These are phyloP conservation scores for Lepidium sativum DNA, from an alignment of 345 rosid genomes.

Conservation along the genomic window DNA sequence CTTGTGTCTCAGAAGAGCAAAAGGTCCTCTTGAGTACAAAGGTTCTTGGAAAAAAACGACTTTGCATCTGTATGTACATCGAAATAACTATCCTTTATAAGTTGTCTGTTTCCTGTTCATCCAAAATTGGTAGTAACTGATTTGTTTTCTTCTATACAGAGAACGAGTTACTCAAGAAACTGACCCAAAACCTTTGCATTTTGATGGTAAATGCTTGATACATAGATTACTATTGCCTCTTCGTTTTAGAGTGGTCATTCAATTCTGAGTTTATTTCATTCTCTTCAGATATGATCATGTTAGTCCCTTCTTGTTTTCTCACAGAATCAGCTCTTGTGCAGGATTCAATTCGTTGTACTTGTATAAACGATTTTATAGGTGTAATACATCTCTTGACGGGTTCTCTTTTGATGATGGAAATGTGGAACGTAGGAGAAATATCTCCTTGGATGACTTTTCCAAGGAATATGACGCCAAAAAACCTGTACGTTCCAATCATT, in stretches of 20 bases:
- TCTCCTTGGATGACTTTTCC: slow-evolving; percentile 53
- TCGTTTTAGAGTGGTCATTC: neutral
- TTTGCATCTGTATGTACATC: slow-evolving; percentile 44
- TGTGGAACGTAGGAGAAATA: slow-evolving; percentile 54
- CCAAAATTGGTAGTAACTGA: neutral
- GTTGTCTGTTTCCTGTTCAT: neutral
- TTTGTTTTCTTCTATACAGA: slow-evolving; percentile 31
- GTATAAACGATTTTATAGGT: slow-evolving; percentile 80
- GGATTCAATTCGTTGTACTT: slow-evolving; percentile 79
- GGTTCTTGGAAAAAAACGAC: slow-evolving; percentile 90
- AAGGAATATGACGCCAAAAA: slow-evolving; percentile 50
- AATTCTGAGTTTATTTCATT: neutral
- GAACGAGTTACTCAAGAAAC: slow-evolving; percentile 45
- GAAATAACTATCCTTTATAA: neutral
- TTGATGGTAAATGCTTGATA: slow-evolving; percentile 47
- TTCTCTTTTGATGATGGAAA: slow-evolving; percentile 62
- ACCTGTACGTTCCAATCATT: slow-evolving; percentile 47
- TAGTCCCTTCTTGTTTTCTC: neutral
- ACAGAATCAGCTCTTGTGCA: slow-evolving; percentile 25
- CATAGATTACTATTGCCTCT: neutral
- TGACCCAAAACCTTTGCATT: slow-evolving; percentile 36
- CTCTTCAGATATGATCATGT: neutral
- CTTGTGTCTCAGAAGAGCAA: slow-evolving; percentile 44
- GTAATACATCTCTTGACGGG: slow-evolving; percentile 55
- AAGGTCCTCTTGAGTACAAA: slow-evolving; percentile 50